phyloP scores from a whole-genome alignment of 768 basidiomycete species.

The Lentinula aciculospora region DNA sequence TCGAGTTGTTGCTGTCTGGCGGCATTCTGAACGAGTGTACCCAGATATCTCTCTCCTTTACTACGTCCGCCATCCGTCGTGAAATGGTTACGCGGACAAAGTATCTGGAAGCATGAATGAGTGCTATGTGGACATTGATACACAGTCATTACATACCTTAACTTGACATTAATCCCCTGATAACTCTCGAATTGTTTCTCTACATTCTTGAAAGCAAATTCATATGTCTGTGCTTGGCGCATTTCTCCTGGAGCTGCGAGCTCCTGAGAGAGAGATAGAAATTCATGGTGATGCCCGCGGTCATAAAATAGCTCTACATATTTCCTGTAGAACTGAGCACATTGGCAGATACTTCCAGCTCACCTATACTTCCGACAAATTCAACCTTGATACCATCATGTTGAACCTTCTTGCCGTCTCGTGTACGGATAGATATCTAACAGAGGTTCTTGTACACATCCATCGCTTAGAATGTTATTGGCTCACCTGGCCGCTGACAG shows the following conservation, averaged over 20 bases:
- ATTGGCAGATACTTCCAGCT: slow-evolving; percentile 17
- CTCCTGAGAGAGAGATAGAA: slow-evolving; percentile 92
- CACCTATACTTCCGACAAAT: slow-evolving; percentile 94
- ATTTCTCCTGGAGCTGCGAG: slow-evolving; percentile 95
- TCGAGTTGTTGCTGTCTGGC: slow-evolving; percentile 94
- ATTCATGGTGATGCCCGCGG: slow-evolving; percentile 96
- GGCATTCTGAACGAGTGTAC: slow-evolving; percentile 99
- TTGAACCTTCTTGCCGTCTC: slow-evolving; percentile 91
- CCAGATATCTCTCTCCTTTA: slow-evolving; percentile 94
- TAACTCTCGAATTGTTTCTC: slow-evolving; percentile 99
- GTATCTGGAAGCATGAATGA: slow-evolving; percentile 51
- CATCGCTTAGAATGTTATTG: background rate
- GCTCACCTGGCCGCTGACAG: slow-evolving; percentile 78
- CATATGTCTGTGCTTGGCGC: slow-evolving; percentile 93
- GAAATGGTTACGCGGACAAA: slow-evolving; percentile 89
- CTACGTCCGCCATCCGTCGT: slow-evolving; percentile 86
- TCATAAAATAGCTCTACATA: slow-evolving; percentile 86
- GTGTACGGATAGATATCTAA: slow-evolving; percentile 80
- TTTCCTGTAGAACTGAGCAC: background rate
- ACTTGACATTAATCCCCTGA: slow-evolving; percentile 96
- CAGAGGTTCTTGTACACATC: background rate
- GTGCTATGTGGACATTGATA: background rate
- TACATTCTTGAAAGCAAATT: slow-evolving; percentile 97
- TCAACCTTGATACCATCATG: slow-evolving; percentile 99
- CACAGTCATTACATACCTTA: slow-evolving; percentile 55